Percentiles rank a stretch among this genome's conserved stretches.
These are phyloP conservation scores for Leccinum subgranulosum DNA, from an alignment of 768 basidiomycete species.

Conservation along the genomic window DNA sequence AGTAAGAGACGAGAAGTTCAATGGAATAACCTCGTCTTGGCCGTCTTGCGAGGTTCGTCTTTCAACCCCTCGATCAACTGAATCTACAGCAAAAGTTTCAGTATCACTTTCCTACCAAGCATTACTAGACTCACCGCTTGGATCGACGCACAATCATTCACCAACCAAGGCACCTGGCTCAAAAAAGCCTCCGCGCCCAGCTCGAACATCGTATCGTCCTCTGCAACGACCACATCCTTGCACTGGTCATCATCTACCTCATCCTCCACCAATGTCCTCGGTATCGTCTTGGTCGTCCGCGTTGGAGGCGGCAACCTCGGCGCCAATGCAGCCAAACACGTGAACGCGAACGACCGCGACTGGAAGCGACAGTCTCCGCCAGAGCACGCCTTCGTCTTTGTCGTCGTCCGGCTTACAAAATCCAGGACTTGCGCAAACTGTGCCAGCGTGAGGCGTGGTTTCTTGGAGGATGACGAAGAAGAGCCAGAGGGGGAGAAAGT, in stretches of 20 bases:
- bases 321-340: neutral
- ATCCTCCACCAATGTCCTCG: neutral
- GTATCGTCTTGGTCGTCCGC: neutral
- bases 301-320: neutral
- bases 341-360: neutral
- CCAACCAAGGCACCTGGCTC: slow-evolving; percentile 3
- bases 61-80: too few species aligned
- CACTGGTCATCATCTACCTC: neutral
- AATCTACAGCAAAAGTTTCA: too few species aligned
- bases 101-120: neutral
- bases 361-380: neutral
- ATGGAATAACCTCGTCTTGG: neutral
- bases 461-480: neutral
- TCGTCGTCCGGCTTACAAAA: neutral
- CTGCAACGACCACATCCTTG: neutral
- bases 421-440: neutral
- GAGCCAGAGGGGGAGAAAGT: neutral
- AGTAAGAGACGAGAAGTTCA: too few species aligned
- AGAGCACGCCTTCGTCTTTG: neutral
- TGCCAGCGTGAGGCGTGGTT: neutral
- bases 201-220: slow-evolving; percentile 14
- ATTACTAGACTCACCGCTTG: neutral
- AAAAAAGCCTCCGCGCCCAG: slow-evolving; percentile 6
- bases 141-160: neutral
- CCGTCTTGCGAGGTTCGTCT: neutral